Conservation (phyloP, 2,329 filamentous ascomycete genomes). For the Paecilomyces formosus region DNA sequence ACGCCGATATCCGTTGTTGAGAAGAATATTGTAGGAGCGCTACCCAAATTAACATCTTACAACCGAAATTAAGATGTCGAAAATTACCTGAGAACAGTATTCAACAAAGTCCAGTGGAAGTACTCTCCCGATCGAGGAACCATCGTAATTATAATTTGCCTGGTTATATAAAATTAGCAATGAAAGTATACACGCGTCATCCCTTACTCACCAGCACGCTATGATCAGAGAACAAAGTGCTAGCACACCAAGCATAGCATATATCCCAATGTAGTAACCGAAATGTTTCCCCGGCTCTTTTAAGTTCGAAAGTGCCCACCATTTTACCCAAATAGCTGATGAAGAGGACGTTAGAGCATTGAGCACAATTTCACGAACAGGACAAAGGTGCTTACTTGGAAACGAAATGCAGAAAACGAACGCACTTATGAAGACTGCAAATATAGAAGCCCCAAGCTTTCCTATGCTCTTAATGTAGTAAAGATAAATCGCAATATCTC, state of each 20-base stretch:
- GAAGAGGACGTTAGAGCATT: background rate
- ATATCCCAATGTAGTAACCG: slow-evolving; percentile 32
- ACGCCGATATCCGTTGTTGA: slow-evolving; percentile 33
- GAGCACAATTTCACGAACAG: background rate
- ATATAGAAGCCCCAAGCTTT: slow-evolving; percentile 25
- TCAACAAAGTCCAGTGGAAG: slow-evolving; percentile 43
- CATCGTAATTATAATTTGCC: slow-evolving; percentile 47
- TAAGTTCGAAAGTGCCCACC: slow-evolving; percentile 34
- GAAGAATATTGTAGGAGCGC: slow-evolving; percentile 37
- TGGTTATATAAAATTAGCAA: slow-evolving; percentile 9
- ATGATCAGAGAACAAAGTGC: slow-evolving; percentile 29
- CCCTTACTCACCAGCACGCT: slow-evolving; percentile 24
- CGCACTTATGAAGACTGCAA: slow-evolving; percentile 28
- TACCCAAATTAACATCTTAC: slow-evolving; percentile 8
- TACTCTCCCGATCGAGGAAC: slow-evolving; percentile 45
- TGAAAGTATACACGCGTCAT: background rate
- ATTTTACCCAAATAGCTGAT: slow-evolving; percentile 34
- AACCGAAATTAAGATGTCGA: background rate
- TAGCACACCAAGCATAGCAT: slow-evolving; percentile 31
- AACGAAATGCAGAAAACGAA: slow-evolving; percentile 36
- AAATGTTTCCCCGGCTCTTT: slow-evolving; percentile 23
- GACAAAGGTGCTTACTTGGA: slow-evolving; percentile 20
- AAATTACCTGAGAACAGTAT: slow-evolving; percentile 39
- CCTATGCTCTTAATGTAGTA: slow-evolving; percentile 34
- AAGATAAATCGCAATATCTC: slow-evolving; percentile 37